These are phyloP conservation scores for Carnegiea gigantea DNA, from an alignment of 179 eudicot species.

Conservation along the genomic window DNA sequence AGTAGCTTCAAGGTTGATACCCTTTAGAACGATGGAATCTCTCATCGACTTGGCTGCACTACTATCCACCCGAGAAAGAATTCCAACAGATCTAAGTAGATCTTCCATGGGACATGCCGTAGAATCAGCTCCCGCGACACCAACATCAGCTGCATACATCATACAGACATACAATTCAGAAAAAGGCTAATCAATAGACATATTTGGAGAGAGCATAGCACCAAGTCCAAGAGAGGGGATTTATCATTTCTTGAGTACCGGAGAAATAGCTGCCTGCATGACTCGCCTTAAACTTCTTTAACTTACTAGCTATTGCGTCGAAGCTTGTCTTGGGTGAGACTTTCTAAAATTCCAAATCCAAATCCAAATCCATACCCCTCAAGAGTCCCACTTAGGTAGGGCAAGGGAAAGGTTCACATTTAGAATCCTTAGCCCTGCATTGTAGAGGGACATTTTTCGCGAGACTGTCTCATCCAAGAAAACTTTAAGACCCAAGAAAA, in stretches of 20 bases:
- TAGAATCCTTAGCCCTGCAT: no score
- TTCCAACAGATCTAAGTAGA: slow-evolving; percentile 61
- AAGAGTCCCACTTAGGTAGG: no score
- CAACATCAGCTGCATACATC: slow-evolving; percentile 37
- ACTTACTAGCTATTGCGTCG: neutral
- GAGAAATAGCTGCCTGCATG: neutral
- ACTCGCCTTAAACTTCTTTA: neutral
- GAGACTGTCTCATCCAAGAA: no score
- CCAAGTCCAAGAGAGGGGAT: neutral
- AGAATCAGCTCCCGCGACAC: slow-evolving; percentile 29
- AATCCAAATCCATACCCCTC: no score
- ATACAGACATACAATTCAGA: neutral
- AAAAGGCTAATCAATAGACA: neutral
- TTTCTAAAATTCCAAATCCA: no score
- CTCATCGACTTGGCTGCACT: slow-evolving; percentile 29
- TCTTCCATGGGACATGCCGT: slow-evolving; percentile 67
- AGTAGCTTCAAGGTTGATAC: slow-evolving; percentile 55
- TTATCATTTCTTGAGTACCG: neutral
- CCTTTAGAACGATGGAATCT: slow-evolving; percentile 42
- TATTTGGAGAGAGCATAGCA: neutral
- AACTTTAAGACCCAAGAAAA: no score
- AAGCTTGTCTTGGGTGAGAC: neutral
- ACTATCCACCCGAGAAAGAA: slow-evolving; percentile 45
- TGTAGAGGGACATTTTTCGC: no score
- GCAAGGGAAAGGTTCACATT: no score